Evolutionary conservation across 2,329 filamentous ascomycete species (phyloP).

Genomic region (Peltaster fructicola): DNA sequence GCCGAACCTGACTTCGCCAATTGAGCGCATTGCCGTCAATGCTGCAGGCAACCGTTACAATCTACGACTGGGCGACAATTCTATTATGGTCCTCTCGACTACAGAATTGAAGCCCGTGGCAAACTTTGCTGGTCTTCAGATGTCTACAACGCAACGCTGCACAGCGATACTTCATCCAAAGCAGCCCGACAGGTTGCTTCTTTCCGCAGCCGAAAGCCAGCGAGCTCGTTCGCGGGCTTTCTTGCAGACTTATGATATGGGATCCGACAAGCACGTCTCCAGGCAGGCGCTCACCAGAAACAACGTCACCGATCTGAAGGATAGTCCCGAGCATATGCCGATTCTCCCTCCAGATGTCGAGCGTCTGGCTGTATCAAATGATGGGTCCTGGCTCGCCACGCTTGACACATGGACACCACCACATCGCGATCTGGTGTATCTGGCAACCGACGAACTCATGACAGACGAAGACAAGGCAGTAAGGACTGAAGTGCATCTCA

Average conservation of each 20-base stretch:
- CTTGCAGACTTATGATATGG: conserved; percentile 77
- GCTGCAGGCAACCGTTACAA: conserved; percentile 64
- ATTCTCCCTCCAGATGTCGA: conserved; percentile 65
- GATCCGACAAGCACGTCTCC: conserved; percentile 56
- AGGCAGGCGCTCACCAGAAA: conserved; percentile 81
- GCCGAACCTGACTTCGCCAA: conserved; percentile 73
- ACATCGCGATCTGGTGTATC: conserved; percentile 44
- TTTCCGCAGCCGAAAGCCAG: conserved; percentile 35
- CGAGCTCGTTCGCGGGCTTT: conserved; percentile 35
- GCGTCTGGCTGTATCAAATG: conserved; percentile 54
- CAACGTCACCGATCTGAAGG: conserved; percentile 65
- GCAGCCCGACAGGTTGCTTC: conserved; percentile 23
- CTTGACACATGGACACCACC: conserved; percentile 81
- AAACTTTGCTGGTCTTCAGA: conserved; percentile 70
- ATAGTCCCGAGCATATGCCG: conserved; percentile 50
- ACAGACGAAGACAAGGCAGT: conserved; percentile 25
- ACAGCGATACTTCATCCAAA: conserved; percentile 25
- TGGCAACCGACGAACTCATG: conserved; percentile 26
- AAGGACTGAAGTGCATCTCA: conserved; percentile 60
- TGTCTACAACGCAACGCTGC: conserved; percentile 12
- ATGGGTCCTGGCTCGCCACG: conserved; percentile 81
- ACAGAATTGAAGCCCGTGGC: conserved; percentile 71
- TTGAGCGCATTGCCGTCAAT: conserved; percentile 74
- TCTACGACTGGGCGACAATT: conserved; percentile 80
- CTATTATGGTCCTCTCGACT: conserved; percentile 75